phyloP scores from a whole-genome alignment of 1,284 basidiomycete genomes.

The Cutaneotrichosporon dermatis region DNA sequence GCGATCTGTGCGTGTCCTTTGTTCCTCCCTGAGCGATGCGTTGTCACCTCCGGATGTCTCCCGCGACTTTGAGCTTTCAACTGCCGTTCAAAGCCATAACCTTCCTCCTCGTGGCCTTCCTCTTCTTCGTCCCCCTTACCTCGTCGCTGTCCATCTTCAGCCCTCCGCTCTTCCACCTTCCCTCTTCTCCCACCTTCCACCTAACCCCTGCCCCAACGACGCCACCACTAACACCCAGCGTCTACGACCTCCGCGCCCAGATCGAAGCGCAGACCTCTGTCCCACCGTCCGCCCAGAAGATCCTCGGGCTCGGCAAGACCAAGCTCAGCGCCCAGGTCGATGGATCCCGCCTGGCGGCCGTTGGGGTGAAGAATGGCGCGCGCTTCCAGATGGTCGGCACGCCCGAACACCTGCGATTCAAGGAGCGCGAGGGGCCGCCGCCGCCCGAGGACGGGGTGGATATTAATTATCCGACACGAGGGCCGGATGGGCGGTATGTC shows the following conservation, averaged over 20 bases:
- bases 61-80: no score
- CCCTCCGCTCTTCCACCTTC: no score
- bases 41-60: no score
- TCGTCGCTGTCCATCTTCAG: no score
- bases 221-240: constrained; percentile 20
- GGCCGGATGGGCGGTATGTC: constrained; percentile 55
- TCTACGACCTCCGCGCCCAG: constrained; percentile 45
- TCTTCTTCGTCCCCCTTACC: no score
- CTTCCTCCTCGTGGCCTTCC: no score
- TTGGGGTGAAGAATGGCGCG: constrained; percentile 60
- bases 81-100: no score
- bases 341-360: constrained; percentile 25
- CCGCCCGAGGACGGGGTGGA: constrained; percentile 69
- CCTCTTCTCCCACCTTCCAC: background rate
- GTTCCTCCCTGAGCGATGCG: no score
- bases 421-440: constrained; percentile 56
- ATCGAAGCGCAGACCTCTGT: constrained; percentile 71
- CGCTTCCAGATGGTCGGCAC: constrained; percentile 79
- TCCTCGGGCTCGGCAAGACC: constrained; percentile 61
- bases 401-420: constrained; percentile 73
- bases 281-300: constrained; percentile 80
- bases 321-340: constrained; percentile 73
- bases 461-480: constrained; percentile 58
- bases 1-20: constrained; percentile 8
- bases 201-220: background rate